Evolutionary conservation across 208 protist species (phyloP).

Genomic region (Wallacemonas rigidus): DNA sequence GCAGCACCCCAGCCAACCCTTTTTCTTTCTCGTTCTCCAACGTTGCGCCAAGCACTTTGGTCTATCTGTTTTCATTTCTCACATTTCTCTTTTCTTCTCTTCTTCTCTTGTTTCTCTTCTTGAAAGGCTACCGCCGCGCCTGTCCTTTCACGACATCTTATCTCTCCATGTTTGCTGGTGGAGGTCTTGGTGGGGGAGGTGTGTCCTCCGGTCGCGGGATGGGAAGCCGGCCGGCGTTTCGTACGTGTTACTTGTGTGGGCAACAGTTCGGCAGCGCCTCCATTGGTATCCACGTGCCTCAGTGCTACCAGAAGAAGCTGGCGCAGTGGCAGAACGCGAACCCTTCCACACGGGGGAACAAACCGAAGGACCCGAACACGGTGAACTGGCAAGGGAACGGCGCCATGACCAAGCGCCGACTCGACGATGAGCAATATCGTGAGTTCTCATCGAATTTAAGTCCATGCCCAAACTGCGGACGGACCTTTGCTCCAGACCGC

Average conservation of each 20-base stretch:
- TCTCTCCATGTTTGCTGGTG: constrained; percentile 1
- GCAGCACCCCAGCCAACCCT: too few relatives aligned
- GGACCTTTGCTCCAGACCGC: constrained; percentile 92
- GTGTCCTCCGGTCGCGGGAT: constrained; percentile 9
- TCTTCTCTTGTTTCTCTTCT: too few relatives aligned
- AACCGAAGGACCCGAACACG: constrained; percentile 77
- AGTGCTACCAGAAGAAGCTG: constrained; percentile 90
- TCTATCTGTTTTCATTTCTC: too few relatives aligned
- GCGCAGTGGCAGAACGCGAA: constrained; percentile 73
- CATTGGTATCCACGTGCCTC: constrained; percentile 90
- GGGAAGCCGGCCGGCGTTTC: constrained; percentile 47
- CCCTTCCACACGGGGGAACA: constrained; percentile 58
- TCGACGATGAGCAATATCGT: constrained; percentile 80
- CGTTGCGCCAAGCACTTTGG: too few relatives aligned
- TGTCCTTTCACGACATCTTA: too few relatives aligned
- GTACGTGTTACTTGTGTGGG: constrained; percentile 87
- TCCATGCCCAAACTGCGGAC: constrained; percentile 79
- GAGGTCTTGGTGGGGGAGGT: neutral
- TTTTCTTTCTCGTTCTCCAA: too few relatives aligned
- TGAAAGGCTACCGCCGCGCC: too few relatives aligned
- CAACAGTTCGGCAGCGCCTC: constrained; percentile 90
- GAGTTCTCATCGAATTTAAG: constrained; percentile 83
- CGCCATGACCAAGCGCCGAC: constrained; percentile 31
- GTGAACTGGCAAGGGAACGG: constrained; percentile 68
- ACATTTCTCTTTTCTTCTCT: too few relatives aligned